Conservation (phyloP, 768 basidiomycete genomes). For the Phylloporus sp. region DNA sequence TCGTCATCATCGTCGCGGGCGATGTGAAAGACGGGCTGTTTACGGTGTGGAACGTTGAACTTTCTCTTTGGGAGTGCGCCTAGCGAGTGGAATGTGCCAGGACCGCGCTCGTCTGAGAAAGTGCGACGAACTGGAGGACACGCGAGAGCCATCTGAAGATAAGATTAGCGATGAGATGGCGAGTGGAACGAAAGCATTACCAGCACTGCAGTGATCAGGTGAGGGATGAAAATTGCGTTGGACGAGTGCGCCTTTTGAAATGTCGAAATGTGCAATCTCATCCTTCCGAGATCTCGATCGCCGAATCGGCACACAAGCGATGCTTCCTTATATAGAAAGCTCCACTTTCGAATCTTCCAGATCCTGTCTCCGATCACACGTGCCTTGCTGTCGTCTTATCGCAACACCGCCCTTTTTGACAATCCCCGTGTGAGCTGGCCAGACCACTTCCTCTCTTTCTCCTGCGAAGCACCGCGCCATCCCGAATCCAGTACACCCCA, state of each 20-base stretch:
- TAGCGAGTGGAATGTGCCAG: conserved; percentile 49
- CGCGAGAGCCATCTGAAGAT: conserved; percentile 12
- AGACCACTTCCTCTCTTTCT: not conserved
- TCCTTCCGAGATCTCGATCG: conserved; percentile 22
- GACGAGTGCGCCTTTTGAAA: conserved; percentile 11
- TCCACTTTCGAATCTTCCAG: conserved; percentile 18
- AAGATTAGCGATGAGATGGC: conserved; percentile 6
- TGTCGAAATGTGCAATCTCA: not conserved
- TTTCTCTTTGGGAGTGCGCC: conserved; percentile 43
- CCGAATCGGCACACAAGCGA: conserved; percentile 16
- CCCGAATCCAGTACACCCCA: not conserved
- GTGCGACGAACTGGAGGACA: conserved; percentile 13
- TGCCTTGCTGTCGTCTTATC: conserved; percentile 20
- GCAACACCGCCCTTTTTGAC: not conserved
- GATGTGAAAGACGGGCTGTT: conserved; percentile 18
- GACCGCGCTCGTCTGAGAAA: conserved; percentile 40
- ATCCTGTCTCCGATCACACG: conserved; percentile 19
- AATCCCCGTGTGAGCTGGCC: not conserved
- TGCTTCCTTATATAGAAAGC: conserved; percentile 9
- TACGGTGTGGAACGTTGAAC: conserved; percentile 6
- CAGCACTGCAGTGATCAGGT: too few species aligned
- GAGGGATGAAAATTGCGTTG: not conserved
- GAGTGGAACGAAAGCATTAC: too few species aligned
- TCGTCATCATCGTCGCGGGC: conserved; percentile 25
- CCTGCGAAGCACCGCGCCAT: not conserved